Conservation (phyloP, 139 green algal species). For the Desmodesmus armatus region DNA sequence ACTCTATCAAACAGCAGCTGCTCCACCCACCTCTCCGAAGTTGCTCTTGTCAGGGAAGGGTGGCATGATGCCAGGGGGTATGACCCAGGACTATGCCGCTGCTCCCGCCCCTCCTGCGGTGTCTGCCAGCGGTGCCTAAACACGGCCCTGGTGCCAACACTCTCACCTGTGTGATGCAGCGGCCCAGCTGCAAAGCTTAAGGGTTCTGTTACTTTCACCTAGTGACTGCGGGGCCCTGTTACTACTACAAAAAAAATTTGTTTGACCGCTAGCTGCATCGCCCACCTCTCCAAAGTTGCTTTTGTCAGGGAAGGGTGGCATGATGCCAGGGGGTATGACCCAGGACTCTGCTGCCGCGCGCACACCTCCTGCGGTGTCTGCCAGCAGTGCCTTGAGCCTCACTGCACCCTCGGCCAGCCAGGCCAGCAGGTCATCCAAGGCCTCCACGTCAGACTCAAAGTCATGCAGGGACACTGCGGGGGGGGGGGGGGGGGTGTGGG, state of each 20-base stretch:
- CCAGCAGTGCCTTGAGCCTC: background rate
- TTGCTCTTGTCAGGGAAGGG: background rate
- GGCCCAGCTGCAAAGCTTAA: too few species aligned
- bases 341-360: background rate
- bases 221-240: too few species aligned
- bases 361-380: background rate
- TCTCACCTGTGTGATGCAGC: too few species aligned
- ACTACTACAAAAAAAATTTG: too few species aligned
- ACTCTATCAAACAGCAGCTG: too few species aligned
- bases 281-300: constrained; percentile 20
- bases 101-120: background rate
- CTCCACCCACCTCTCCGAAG: constrained; percentile 14
- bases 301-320: constrained; percentile 1
- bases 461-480: background rate
- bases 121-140: constrained; percentile 13
- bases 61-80: constrained; percentile 11
- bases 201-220: too few species aligned
- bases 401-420: background rate
- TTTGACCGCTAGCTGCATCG: too few species aligned
- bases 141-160: too few species aligned
- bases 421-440: background rate
- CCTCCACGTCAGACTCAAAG: constrained; percentile 4
- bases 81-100: background rate
- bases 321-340: background rate
- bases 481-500: background rate